Base-by-base conservation (phyloP, 805 yeast species). In the Yamadazyma insecticola region DNA sequence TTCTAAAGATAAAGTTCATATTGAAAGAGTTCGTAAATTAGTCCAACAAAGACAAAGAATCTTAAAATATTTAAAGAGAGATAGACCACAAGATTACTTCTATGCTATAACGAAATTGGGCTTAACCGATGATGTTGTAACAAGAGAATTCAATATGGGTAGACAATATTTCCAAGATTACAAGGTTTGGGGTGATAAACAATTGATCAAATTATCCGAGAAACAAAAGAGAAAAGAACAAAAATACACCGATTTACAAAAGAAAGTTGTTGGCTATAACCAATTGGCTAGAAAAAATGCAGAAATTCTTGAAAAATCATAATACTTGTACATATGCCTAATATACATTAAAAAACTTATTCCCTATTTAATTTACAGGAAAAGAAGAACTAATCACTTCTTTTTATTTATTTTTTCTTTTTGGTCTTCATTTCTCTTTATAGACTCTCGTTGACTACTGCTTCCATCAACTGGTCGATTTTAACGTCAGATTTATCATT, bases 31-130 rank as follows among this genome's bases (percentile, higher is more conserved):
- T 28, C 78, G 95, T 57, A 81, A 81, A 69, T 54, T 84, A 52
- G 95, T 89, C 15, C 97, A 90, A 58, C 78, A 81, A 47, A 80
- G 98, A 63, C 97, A 89, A 60, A 74, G 75, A 45, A 73, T 83
- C 24, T 69, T 90, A 47, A 77, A 78, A 58, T 92, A 90, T 54
- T 70, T 92, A 60, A 88, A 88, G 57, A 75, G 73, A 51, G 82
- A 76, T 50, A 64, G 86, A 41, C 87, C 97, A 11, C 74, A 85
- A 55, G 73, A 80, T 48, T 90, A 92, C 63, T 86, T 73, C 58
- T 80, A 87, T 79, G 70, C 95, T 26, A 78, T 90, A 39, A 83
- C 82, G 48, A 88, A 87, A 58, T 67, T 90, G 33, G 98, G 97
- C 1, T 69, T 90, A 41, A 77, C 83, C 24, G 97, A 90, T 58